A percentile compares a stretch with the other conserved stretches of the same genome.
These are phyloP conservation scores for Fusarium beomiforme DNA, from an alignment of 2,329 filamentous ascomycete species.

Conservation along the genomic window DNA sequence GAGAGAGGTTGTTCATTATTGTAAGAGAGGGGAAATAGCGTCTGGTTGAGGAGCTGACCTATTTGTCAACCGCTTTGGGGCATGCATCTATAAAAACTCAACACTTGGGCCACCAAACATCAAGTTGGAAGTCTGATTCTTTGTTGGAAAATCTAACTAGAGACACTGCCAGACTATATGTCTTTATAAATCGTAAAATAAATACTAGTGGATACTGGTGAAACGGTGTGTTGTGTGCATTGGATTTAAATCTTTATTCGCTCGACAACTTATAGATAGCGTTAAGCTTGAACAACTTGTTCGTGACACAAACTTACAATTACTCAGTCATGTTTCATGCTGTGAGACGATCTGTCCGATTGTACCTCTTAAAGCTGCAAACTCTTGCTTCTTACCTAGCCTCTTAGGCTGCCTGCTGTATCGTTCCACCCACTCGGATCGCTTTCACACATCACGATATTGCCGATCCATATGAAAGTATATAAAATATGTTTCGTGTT, in stretches of 20 bases:
- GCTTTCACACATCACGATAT: background rate
- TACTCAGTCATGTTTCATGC: background rate
- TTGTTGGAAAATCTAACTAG: background rate
- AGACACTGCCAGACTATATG: background rate
- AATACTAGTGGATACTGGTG: too few species aligned
- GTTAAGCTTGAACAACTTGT: background rate
- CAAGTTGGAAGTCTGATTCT: background rate
- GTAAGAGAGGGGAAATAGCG: background rate
- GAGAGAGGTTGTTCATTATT: background rate
- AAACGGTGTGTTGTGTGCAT: background rate
- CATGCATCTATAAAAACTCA: background rate
- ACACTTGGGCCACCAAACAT: conserved; percentile 1
- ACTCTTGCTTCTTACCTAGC: background rate
- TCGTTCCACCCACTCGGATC: background rate
- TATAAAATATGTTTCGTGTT: background rate
- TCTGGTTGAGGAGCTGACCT: conserved; percentile 2
- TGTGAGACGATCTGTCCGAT: background rate
- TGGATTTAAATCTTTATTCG: background rate
- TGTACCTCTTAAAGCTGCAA: background rate
- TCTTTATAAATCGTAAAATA: background rate
- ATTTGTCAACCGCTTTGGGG: conserved; percentile 39
- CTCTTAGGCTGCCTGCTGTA: background rate
- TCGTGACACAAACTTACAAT: background rate
- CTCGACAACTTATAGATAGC: background rate
- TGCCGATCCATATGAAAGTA: background rate